A percentile compares a stretch with the other conserved stretches of the same genome.
These are phyloP conservation scores for Rasamsonia emersonii DNA, from an alignment of 2,329 filamentous ascomycete species.

Conservation along the genomic window DNA sequence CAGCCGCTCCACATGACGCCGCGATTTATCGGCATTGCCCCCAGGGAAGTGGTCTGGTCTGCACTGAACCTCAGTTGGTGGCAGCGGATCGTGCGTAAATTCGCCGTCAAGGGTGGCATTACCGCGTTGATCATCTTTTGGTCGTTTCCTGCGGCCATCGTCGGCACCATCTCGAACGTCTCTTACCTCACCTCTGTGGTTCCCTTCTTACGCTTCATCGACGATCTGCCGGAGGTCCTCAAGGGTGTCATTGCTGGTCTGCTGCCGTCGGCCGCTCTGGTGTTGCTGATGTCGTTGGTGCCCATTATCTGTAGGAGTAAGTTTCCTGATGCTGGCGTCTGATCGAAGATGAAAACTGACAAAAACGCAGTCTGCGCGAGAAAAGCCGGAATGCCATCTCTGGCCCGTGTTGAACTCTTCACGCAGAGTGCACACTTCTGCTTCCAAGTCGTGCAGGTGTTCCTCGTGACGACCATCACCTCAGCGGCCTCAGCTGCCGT, in stretches of 20 bases:
- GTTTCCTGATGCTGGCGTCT: slow-evolving; percentile 16
- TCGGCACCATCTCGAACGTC: slow-evolving; percentile 83
- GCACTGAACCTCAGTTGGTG: slow-evolving; percentile 75
- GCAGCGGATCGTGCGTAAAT: slow-evolving; percentile 66
- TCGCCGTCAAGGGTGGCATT: slow-evolving; percentile 61
- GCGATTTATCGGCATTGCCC: slow-evolving; percentile 74
- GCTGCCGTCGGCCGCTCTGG: slow-evolving; percentile 68
- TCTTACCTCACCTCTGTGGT: slow-evolving; percentile 48
- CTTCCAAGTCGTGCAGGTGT: slow-evolving; percentile 70
- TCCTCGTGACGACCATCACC: slow-evolving; percentile 74
- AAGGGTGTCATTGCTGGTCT: slow-evolving; percentile 77
- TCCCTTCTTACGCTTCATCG: slow-evolving; percentile 64
- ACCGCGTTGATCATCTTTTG: slow-evolving; percentile 79
- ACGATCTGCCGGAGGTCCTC: slow-evolving; percentile 58
- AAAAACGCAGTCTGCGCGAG: slow-evolving; percentile 58
- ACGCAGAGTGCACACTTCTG: slow-evolving; percentile 83
- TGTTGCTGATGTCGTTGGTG: slow-evolving; percentile 78
- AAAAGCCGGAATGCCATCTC: slow-evolving; percentile 69
- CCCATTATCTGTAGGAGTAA: slow-evolving; percentile 70
- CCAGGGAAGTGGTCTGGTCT: slow-evolving; percentile 80
- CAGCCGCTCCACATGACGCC: slow-evolving; percentile 79
- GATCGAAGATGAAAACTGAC: slow-evolving; percentile 8
- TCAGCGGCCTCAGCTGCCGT: slow-evolving; percentile 70
- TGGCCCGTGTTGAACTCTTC: slow-evolving; percentile 73
- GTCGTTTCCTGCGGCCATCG: slow-evolving; percentile 64